Evolutionary conservation across 257 asterid species (phyloP).

Genomic region (Solanum ossicruentum): DNA sequence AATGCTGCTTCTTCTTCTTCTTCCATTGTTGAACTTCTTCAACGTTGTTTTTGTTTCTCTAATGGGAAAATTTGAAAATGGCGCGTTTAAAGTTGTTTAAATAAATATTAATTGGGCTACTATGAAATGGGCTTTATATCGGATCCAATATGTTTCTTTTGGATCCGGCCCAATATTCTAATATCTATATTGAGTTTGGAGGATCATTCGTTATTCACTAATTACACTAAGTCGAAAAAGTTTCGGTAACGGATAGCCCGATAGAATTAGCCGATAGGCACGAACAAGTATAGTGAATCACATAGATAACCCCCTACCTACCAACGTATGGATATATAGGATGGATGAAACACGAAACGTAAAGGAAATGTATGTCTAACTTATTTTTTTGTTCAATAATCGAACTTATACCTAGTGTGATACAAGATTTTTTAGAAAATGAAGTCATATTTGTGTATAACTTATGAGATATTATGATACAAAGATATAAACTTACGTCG

Average conservation of each 20-base stretch:
- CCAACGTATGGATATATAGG: background rate
- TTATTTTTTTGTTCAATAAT: background rate
- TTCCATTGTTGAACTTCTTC: slow-evolving; percentile 17
- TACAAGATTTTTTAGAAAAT: background rate
- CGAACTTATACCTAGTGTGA: background rate
- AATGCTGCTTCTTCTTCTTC: slow-evolving; percentile 31
- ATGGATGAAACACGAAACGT: no score
- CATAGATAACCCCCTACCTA: background rate
- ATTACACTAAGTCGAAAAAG: background rate
- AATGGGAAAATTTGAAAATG: slow-evolving; percentile 22
- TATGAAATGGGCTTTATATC: background rate
- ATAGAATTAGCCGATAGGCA: background rate
- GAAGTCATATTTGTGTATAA: no score
- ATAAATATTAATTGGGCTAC: background rate
- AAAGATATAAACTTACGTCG: no score
- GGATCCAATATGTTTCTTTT: background rate
- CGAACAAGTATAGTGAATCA: background rate
- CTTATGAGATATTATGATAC: no score
- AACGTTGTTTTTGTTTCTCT: background rate
- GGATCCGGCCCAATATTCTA: background rate
- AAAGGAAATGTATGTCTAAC: background rate
- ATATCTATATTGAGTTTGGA: no score
- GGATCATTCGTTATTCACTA: no score
- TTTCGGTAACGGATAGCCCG: background rate
- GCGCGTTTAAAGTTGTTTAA: slow-evolving; percentile 40